A percentile compares a stretch with the other conserved stretches of the same genome.
Conservation (phyloP, 192 early-diverging fungal genomes). For the Coemansia sp. region DNA sequence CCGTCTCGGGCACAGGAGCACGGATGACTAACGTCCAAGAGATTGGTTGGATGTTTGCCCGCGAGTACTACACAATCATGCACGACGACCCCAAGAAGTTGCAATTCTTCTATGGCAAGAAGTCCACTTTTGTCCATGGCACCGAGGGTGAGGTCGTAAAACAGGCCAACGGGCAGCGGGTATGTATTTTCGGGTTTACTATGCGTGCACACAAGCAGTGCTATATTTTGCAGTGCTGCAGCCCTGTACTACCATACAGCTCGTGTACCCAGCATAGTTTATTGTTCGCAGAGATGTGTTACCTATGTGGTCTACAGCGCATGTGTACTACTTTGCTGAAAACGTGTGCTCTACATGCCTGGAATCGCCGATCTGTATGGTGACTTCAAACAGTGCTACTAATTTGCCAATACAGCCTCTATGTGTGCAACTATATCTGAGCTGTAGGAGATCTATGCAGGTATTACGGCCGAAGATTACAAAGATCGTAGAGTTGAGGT, state of each 20-base stretch:
- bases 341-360: no score
- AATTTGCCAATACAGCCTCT: no score
- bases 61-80: conserved; percentile 91
- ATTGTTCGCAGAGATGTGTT: no score
- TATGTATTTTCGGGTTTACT: conserved; percentile 17
- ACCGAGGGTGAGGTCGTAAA: conserved; percentile 71
- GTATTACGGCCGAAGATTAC: conserved; percentile 74
- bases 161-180: conserved; percentile 67
- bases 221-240: neutral
- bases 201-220: neutral
- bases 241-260: neutral
- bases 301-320: conserved; percentile 39
- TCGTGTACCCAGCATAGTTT: neutral
- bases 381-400: no score
- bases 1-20: conserved; percentile 12
- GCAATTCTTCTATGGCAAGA: conserved; percentile 85
- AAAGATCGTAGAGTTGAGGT: conserved; percentile 86
- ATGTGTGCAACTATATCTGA: neutral
- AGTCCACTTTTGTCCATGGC: conserved; percentile 81
- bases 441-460: conserved; percentile 76
- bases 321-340: neutral
- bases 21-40: conserved; percentile 57
- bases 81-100: conserved; percentile 78
- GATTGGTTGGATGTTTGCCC: conserved; percentile 92
- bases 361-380: no score